Conservation (phyloP, 2,329 filamentous ascomycete species). For the Trichophaea hybrida region DNA sequence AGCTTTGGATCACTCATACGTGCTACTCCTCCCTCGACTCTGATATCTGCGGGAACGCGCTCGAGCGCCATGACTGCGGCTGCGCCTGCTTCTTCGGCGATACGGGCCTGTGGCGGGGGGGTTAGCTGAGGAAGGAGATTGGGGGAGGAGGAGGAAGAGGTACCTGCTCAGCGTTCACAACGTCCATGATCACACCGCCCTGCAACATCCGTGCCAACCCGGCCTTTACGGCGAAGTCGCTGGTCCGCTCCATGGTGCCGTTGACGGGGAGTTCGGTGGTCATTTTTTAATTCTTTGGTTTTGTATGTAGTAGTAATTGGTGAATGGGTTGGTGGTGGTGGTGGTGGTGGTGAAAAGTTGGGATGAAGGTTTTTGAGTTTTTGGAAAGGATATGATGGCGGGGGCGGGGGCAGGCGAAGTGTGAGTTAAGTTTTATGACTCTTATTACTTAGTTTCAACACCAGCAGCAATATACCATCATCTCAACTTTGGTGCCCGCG, state of each 20-base stretch:
- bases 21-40: conserved; percentile 78
- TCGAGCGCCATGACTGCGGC: conserved; percentile 97
- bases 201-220: conserved; percentile 96
- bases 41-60: conserved; percentile 92
- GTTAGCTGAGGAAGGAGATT: conserved; percentile 7
- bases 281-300: neutral
- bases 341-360: neutral
- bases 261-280: conserved; percentile 25
- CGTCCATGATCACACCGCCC: conserved; percentile 99
- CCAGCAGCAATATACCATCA: no score
- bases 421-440: neutral
- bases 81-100: conserved; percentile 92
- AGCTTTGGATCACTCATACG: conserved; percentile 92
- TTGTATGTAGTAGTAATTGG: neutral
- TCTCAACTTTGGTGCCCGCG: no score
- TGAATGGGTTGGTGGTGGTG: neutral
- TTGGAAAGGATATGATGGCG: neutral
- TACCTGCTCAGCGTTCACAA: conserved; percentile 75
- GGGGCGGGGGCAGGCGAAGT: neutral
- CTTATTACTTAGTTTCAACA: no score
- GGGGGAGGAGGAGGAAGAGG: conserved; percentile 5
- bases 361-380: neutral
- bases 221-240: conserved; percentile 77
- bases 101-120: conserved; percentile 54
- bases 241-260: conserved; percentile 33